phyloP scores from a whole-genome alignment of 768 basidiomycete species.

The Inosperma sp. region DNA sequence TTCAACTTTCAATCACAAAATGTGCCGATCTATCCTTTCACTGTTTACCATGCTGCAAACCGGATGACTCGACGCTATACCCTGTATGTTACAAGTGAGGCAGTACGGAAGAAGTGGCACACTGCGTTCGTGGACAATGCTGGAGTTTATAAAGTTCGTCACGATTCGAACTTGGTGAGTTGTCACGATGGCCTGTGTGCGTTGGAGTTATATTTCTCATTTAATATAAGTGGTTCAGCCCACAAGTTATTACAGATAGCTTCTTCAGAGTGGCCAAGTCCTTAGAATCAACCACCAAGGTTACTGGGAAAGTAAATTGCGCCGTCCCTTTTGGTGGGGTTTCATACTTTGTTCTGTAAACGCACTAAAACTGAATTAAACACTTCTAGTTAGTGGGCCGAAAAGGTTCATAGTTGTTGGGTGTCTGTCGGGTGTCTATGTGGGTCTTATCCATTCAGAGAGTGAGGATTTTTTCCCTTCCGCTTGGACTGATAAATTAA shows the following conservation, averaged over 20 bases:
- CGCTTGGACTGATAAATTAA: not conserved
- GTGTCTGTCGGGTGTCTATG: conserved; percentile 67
- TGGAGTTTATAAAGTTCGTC: conserved; percentile 55
- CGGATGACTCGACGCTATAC: conserved; percentile 62
- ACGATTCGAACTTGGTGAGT: conserved; percentile 70
- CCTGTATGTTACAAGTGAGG: conserved; percentile 58
- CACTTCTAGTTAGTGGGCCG: conserved; percentile 29
- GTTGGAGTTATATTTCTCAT: not conserved
- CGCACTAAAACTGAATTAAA: not conserved
- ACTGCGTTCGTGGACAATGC: conserved; percentile 57
- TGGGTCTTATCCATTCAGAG: conserved; percentile 49
- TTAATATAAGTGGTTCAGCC: conserved; percentile 59
- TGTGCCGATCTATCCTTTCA: conserved; percentile 68
- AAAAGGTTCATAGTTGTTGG: conserved; percentile 61
- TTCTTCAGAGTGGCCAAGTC: conserved; percentile 51
- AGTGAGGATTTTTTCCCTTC: conserved; percentile 36
- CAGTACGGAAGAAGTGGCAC: conserved; percentile 58
- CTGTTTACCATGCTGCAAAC: conserved; percentile 64
- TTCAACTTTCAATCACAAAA: conserved; percentile 52
- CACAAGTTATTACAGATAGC: conserved; percentile 52
- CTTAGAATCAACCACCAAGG: conserved; percentile 31
- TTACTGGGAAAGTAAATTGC: conserved; percentile 55
- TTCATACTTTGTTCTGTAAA: not conserved
- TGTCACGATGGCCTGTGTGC: not conserved
- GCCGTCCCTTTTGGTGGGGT: conserved; percentile 63